A percentile compares a stretch with the other conserved stretches of the same genome.
These are phyloP conservation scores for Polychaeton citri DNA, from an alignment of 2,329 filamentous ascomycete species.

Conservation along the genomic window DNA sequence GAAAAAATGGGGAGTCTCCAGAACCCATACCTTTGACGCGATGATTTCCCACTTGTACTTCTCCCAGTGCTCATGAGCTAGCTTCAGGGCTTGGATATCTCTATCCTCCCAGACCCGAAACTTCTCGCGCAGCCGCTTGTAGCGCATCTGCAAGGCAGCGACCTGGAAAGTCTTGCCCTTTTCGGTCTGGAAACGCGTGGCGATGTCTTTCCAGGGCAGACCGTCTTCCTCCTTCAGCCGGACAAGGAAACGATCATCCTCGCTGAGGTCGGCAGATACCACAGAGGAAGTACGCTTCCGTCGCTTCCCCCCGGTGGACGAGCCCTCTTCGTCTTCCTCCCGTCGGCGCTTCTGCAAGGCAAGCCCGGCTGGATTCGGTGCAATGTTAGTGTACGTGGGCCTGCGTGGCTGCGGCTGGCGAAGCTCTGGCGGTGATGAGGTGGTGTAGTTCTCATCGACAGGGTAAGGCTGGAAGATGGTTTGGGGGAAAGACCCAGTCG, in stretches of 20 bases:
- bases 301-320: conserved; percentile 20
- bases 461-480: conserved; percentile 16
- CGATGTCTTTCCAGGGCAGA: conserved; percentile 43
- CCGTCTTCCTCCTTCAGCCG: conserved; percentile 39
- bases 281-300: conserved; percentile 26
- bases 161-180: conserved; percentile 37
- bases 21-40: conserved; percentile 35
- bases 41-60: conserved; percentile 43
- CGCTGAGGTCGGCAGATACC: conserved; percentile 30
- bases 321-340: conserved; percentile 25
- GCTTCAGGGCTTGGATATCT: conserved; percentile 35
- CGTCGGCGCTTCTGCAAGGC: conserved; percentile 18
- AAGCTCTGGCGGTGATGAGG: conserved; percentile 14
- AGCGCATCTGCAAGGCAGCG: conserved; percentile 41
- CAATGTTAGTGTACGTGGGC: conserved; percentile 27
- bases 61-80: conserved; percentile 40
- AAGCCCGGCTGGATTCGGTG: conserved; percentile 26
- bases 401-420: conserved; percentile 26
- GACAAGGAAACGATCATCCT: conserved; percentile 38
- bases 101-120: conserved; percentile 39
- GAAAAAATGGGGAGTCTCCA: no score
- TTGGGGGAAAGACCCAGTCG: conserved; percentile 21
- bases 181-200: conserved; percentile 34
- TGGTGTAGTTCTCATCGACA: conserved; percentile 13
- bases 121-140: conserved; percentile 37